Conservation (phyloP, 306 rosid species). For the Vigna angularis region DNA sequence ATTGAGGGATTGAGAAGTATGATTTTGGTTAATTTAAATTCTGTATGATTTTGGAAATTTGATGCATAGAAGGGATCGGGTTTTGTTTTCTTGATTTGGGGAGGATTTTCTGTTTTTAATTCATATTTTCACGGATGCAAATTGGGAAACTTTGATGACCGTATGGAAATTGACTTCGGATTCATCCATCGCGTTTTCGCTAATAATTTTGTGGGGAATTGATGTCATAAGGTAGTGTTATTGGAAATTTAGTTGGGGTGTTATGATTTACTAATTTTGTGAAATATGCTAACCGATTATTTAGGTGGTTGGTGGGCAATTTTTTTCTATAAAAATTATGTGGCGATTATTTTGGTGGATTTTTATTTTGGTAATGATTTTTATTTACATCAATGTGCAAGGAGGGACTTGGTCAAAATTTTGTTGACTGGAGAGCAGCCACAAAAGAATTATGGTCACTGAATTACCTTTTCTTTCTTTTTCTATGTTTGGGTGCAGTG, state of each 20-base stretch:
- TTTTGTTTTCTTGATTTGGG: slow-evolving; percentile 27
- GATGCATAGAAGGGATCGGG: slow-evolving; percentile 5
- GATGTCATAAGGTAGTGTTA: slow-evolving; percentile 10
- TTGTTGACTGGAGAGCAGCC: slow-evolving; percentile 22
- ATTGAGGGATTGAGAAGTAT: slow-evolving; percentile 6
- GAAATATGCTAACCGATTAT: slow-evolving; percentile 32
- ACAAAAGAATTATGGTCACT: slow-evolving; percentile 29
- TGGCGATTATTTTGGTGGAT: too few relatives aligned
- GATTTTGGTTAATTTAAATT: neutral
- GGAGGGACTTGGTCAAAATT: slow-evolving; percentile 10
- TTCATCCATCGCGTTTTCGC: slow-evolving; percentile 33
- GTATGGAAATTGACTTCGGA: neutral
- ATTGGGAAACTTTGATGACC: slow-evolving; percentile 18
- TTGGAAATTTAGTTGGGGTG: slow-evolving; percentile 29
- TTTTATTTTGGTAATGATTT: neutral
- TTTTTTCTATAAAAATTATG: neutral
- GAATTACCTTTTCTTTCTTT: neutral
- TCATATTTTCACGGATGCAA: slow-evolving; percentile 11
- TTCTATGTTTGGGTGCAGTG: slow-evolving; percentile 51
- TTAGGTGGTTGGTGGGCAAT: slow-evolving; percentile 10
- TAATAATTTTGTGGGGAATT: slow-evolving; percentile 27
- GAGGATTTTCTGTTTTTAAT: neutral
- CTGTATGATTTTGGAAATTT: slow-evolving; percentile 34
- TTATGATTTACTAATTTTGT: slow-evolving; percentile 6
- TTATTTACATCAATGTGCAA: neutral